A percentile compares a stretch with the other conserved stretches of the same genome.
phyloP scores from a whole-genome alignment of 257 asterid species.

The Gynochthodes officinalis region DNA sequence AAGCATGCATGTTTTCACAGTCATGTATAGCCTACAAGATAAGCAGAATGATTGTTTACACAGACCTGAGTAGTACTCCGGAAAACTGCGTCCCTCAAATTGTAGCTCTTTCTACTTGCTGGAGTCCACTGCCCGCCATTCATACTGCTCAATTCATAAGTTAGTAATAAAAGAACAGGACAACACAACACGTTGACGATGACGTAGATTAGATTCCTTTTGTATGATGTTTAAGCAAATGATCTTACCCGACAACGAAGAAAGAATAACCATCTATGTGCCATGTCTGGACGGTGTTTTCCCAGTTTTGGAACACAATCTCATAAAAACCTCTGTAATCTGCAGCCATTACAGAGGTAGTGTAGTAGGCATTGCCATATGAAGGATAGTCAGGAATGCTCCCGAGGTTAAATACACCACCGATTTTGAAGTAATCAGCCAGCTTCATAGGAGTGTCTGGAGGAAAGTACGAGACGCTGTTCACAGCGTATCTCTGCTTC shows the following conservation, averaged over 20 bases:
- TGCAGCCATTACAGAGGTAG: slow-evolving; percentile 77
- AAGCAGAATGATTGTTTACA: not conserved
- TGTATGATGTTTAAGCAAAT: not conserved
- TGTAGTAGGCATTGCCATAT: slow-evolving; percentile 52
- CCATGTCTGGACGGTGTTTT: slow-evolving; percentile 84
- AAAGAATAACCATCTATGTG: slow-evolving; percentile 81
- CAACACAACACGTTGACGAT: not conserved
- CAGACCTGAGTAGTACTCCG: slow-evolving; percentile 78
- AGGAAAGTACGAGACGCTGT: slow-evolving; percentile 60
- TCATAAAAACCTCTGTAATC: slow-evolving; percentile 65
- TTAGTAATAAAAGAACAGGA: slow-evolving; percentile 12
- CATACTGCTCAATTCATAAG: slow-evolving; percentile 48
- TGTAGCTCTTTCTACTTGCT: slow-evolving; percentile 58
- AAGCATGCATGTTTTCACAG: no score
- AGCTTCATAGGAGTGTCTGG: slow-evolving; percentile 84
- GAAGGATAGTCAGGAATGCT: slow-evolving; percentile 64
- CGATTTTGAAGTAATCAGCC: slow-evolving; percentile 83
- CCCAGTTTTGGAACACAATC: slow-evolving; percentile 89
- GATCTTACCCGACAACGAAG: slow-evolving; percentile 85
- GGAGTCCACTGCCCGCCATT: slow-evolving; percentile 87
- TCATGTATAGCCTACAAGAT: no score
- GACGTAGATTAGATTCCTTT: not conserved
- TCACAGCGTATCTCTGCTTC: slow-evolving; percentile 83
- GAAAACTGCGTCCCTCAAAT: slow-evolving; percentile 73
- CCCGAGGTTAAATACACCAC: slow-evolving; percentile 67